A percentile compares a stretch with the other conserved stretches of the same genome.
phyloP scores from a whole-genome alignment of 768 basidiomycete genomes.

The Leccinum arenicola region DNA sequence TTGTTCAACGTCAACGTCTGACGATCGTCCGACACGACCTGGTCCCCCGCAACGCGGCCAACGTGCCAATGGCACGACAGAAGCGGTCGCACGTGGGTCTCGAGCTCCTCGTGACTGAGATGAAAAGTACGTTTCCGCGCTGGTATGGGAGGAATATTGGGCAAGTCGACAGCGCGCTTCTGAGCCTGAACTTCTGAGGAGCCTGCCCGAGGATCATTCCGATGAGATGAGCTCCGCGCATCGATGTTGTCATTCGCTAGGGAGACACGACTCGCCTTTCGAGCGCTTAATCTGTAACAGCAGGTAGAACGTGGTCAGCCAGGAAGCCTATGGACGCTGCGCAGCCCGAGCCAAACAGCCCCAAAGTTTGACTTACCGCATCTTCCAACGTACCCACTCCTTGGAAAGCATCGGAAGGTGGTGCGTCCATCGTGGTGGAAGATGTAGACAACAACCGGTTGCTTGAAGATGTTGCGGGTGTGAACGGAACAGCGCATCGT shows the following conservation, averaged over 20 bases:
- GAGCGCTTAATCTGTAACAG: slow-evolving; percentile 20
- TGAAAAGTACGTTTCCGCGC: slow-evolving; percentile 34
- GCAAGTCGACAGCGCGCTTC: slow-evolving; percentile 12
- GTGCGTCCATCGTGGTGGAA: slow-evolving; percentile 5
- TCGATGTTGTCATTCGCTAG: neutral
- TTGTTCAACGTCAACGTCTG: slow-evolving; percentile 27
- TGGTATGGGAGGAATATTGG: slow-evolving; percentile 28
- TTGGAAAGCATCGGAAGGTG: neutral
- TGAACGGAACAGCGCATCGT: neutral
- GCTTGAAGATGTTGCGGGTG: neutral
- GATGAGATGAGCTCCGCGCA: neutral
- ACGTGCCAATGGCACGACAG: slow-evolving; percentile 31
- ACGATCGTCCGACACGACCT: slow-evolving; percentile 2
- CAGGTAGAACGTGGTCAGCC: neutral
- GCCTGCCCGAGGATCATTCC: slow-evolving; percentile 10
- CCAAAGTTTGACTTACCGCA: slow-evolving; percentile 12
- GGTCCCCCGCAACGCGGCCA: slow-evolving; percentile 6
- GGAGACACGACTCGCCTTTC: slow-evolving; percentile 13
- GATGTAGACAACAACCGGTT: slow-evolving; percentile 3
- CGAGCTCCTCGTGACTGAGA: slow-evolving; percentile 32
- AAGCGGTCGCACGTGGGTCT: slow-evolving; percentile 36
- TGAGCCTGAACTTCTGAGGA: slow-evolving; percentile 20
- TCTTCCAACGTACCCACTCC: slow-evolving; percentile 18
- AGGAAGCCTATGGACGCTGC: neutral
- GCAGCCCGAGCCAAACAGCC: neutral